Conservation (phyloP, 352 stramenopile species). For the Phytophthora meadii region DNA sequence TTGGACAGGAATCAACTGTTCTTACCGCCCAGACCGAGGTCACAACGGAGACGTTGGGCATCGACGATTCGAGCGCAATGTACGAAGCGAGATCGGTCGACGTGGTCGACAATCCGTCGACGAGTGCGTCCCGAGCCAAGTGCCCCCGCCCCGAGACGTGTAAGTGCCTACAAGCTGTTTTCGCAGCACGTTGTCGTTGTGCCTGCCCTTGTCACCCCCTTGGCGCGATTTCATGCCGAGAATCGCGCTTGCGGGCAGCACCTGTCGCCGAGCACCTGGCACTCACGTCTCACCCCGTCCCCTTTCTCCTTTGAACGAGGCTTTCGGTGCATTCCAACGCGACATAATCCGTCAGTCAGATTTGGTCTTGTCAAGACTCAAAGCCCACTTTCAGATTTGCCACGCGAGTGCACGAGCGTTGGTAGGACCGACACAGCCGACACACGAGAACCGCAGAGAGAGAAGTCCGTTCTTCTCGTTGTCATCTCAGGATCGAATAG, state of each 20-base stretch:
- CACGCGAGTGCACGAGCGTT: conserved; percentile 16
- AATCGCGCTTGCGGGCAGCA: conserved; percentile 27
- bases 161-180: conserved; percentile 43
- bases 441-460: conserved; percentile 26
- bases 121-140: conserved; percentile 10
- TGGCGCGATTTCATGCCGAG: no score
- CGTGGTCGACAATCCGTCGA: conserved; percentile 26
- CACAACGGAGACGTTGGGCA: not conserved
- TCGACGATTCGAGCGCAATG: conserved; percentile 7
- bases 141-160: conserved; percentile 33
- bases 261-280: conserved; percentile 27
- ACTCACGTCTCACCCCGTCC: conserved; percentile 22
- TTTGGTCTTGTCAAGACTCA: conserved; percentile 19
- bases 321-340: conserved; percentile 35
- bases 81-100: not conserved
- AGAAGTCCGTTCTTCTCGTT: conserved; percentile 25
- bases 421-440: conserved; percentile 5
- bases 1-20: not conserved
- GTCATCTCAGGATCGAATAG: conserved; percentile 33
- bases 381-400: conserved; percentile 17
- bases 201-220: conserved; percentile 13
- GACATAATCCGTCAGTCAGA: conserved; percentile 30
- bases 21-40: not conserved
- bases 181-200: conserved; percentile 25
- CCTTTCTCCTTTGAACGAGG: conserved; percentile 14